phyloP scores from a whole-genome alignment of 1,284 basidiomycete genomes.

The Cryptococcus jaspeensis region DNA sequence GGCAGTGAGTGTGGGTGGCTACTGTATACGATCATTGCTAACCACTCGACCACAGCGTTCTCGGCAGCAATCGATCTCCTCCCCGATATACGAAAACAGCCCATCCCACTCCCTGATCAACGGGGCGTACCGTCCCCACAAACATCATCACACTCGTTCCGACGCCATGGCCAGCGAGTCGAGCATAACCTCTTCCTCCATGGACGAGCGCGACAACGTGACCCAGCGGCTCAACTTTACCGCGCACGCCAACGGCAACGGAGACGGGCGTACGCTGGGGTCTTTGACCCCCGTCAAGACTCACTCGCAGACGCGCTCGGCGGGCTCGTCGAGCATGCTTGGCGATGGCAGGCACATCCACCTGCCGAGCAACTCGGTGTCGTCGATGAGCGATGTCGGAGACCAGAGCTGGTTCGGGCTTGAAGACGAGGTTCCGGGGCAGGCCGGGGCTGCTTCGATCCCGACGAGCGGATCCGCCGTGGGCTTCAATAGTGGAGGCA shows the following conservation, averaged over 20 bases:
- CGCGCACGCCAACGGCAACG: not conserved
- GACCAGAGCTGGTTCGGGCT: constrained; percentile 25
- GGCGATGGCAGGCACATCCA: constrained; percentile 1
- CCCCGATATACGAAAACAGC: constrained; percentile 28
- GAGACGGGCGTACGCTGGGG: not conserved
- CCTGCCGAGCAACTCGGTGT: constrained; percentile 7
- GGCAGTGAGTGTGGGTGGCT: constrained; percentile 24
- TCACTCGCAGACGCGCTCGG: not conserved
- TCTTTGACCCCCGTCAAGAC: not conserved
- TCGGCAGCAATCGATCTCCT: constrained; percentile 29
- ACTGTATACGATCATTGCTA: not conserved
- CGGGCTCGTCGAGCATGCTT: not conserved
- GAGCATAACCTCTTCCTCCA: constrained; percentile 15
- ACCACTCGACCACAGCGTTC: constrained; percentile 13
- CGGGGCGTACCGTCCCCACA: constrained; percentile 6
- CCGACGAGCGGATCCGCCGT: constrained; percentile 6
- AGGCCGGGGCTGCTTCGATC: constrained; percentile 4
- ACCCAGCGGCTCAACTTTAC: constrained; percentile 14
- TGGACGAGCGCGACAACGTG: constrained; percentile 14
- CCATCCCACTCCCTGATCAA: constrained; percentile 12
- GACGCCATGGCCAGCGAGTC: constrained; percentile 13
- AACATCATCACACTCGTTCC: constrained; percentile 5
- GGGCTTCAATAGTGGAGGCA: not conserved
- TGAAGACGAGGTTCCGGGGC: constrained; percentile 14
- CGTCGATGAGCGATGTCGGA: constrained; percentile 20